A percentile compares a stretch with the other conserved stretches of the same genome.
Conservation (phyloP, 306 rosid species). For the Trifolium dubium region DNA sequence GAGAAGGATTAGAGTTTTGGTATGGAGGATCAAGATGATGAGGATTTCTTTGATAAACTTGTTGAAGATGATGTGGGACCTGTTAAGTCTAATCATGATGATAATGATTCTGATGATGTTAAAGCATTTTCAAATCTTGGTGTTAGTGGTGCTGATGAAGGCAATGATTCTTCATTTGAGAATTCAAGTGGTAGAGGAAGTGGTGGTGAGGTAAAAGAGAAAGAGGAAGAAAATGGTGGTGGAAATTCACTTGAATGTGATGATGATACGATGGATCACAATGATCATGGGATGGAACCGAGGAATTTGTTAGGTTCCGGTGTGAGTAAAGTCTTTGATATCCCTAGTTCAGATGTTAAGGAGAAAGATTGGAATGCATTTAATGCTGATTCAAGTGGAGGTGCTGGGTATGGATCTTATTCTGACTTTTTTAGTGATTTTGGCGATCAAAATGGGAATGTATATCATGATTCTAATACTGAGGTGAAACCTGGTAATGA, state of each 20-base stretch:
- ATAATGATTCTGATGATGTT: conserved; percentile 48
- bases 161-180: conserved; percentile 43
- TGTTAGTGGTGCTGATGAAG: conserved; percentile 44
- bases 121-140: conserved; percentile 22
- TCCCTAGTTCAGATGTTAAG: conserved; percentile 57
- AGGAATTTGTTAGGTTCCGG: conserved; percentile 34
- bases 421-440: conserved; percentile 73
- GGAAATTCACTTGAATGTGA: conserved; percentile 38
- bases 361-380: conserved; percentile 84
- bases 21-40: conserved; percentile 94
- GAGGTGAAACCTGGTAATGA: conserved; percentile 45
- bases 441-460: conserved; percentile 49
- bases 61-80: conserved; percentile 68
- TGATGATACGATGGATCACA: conserved; percentile 22
- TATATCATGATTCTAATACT: conserved; percentile 26
- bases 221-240: conserved; percentile 39
- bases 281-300: conserved; percentile 46
- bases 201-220: conserved; percentile 38
- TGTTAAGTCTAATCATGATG: conserved; percentile 21
- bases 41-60: conserved; percentile 87
- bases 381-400: conserved; percentile 62
- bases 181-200: conserved; percentile 40
- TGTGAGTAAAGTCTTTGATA: conserved; percentile 38
- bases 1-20: conserved; percentile 47
- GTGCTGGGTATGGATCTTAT: conserved; percentile 62